Evolutionary conservation across 2,329 filamentous ascomycete species (phyloP), one percentile per base, ranked within the genome.

Genomic region (Exophiala spinifera): DNA sequence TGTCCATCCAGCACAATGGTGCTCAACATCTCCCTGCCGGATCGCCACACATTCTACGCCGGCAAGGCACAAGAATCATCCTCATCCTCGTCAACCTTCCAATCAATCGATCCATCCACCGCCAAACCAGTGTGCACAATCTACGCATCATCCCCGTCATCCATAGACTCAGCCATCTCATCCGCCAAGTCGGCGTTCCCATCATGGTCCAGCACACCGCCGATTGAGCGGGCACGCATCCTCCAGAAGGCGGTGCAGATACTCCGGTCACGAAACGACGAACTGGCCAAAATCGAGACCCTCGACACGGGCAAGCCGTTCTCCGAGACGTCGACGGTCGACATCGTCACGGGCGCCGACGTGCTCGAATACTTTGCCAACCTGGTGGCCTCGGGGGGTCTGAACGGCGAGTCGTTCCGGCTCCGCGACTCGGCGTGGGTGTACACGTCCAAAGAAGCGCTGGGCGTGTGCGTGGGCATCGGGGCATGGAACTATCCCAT

Each of bases 401-500:
- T 92, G 59, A 91, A 92, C 65, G 89, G 89, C 55, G 88, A 92
- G 71, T 87, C 88, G 17, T 85, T 85, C 45, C 83, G 85, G 52
- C 76, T 95, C 39, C 80, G 90, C 36, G 78, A 84, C 47, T 85
- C 89, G 62, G 89, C 89, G 3, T 91, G 86, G 81, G 83, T 94
- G 34, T 90, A 91, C 71, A 91, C 88, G 10, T 86, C 83, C 66
- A 92, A 94, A 69, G 87, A 89, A 63, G 80, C 90, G 4, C 75
- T 95, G 15, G 90, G 90, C 21, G 89, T 94, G 13, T 95, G 89
- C 69, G 90, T 82, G 13, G 90, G 88, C 53, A 95, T 95, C 62
- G 90, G 89, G 51, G 90, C 90, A 13, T 95, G 89, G 89, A 95
- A 95, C 72, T 95, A 95, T 68, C 90, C 90, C 11, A 88, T 95